Base-by-base conservation (phyloP, 1,284 basidiomycete genomes). In the Termitomyces sp. region DNA sequence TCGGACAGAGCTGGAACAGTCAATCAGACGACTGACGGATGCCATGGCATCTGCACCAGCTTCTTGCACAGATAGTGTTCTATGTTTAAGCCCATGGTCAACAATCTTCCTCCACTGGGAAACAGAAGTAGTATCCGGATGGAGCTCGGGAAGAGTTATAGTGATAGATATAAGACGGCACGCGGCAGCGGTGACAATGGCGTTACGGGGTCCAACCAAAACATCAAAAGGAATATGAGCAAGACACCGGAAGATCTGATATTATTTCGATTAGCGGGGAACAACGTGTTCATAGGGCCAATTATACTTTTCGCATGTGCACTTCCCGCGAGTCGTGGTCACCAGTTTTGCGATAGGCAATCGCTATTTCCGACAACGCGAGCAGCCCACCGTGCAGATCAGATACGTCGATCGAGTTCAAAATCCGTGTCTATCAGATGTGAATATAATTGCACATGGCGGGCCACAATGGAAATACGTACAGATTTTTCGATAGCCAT, bases 361-460 rank as follows among this genome's bases (percentile, higher is more conserved):
- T 68, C 0, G 89, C 84, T 7, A 97, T 72, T 64, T 93, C 86
- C 5, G 81, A 78, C 30, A 98, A 73, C 1, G 83, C 84, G 12
- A 88, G 74, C 5, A 98, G 70, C n/a, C 81, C 85, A 2, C 95
- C 95, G 66, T 98, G 94, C 2, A 92, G 72, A 64, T 91, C 88
- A 19, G 78, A 73, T 4, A 75, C 64, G 66, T 98, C 94, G 19
- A 86, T 70, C 0, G 86, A 88, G 9, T 73, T 68, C 17, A 95
- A 70, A 19, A 87, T 69, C 19, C 65, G 67, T 17, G 78, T 73
- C 90, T 94, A 62, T 49, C 15, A 52, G 58, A n/a, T 12, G 52
- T 39, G 53, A 53, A 43, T 46, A 41, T 48, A n/a, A 34, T 52
- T 41, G 5, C 53, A 41, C 44, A 53, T 26, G 41, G 51, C 33